Base-by-base conservation (phyloP, 345 rosid genomes). In the Hibiscus trionum region DNA sequence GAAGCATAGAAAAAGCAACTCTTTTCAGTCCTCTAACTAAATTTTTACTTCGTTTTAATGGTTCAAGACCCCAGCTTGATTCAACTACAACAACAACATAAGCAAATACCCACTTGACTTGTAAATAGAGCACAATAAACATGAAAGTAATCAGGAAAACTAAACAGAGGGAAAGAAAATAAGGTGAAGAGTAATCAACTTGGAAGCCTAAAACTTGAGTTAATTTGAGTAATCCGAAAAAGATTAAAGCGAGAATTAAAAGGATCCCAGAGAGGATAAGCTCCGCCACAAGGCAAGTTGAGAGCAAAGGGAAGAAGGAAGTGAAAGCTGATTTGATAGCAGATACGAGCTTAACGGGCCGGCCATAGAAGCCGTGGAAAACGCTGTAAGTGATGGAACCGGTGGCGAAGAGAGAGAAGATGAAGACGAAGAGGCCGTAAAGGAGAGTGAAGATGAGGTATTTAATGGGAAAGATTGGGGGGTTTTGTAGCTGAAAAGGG, bases 331-430 rank as follows among this genome's bases (percentile, higher is more conserved):
- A 91, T 63, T 69, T 80, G 74, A 91, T 77, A 3, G 97, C 86
- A 4, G 90, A 79, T 16, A 74, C n/a, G 6, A 93, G 78, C 82
- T 84, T 90, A 65, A 91, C 97, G 27, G 98, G 98, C 55, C 97
- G 79, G 61, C 97, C 97, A 60, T 87, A 91, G 81, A 93, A 93
- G 3, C 91, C 96, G 5, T 90, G 96, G 62, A 84, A 64, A 6
- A 88, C 83, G 69, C 94, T 87, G 80, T 80, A 82, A 65, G 91
- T 80, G 82, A 91, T 81, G 44, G 97, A 91, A 6, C 87, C 90
- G 46, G 77, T 59, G 35, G 90, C 91, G 35, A 79, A 74, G 77
- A 84, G 81, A 11, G 81, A 71, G 80, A 85, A 78, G 56, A 82
- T 72, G 60, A 66, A 65, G 73, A 72, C 29, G 47, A 85, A 82